These are phyloP conservation scores for Tylopilus balloui DNA, from an alignment of 768 basidiomycete species.

Conservation along the genomic window DNA sequence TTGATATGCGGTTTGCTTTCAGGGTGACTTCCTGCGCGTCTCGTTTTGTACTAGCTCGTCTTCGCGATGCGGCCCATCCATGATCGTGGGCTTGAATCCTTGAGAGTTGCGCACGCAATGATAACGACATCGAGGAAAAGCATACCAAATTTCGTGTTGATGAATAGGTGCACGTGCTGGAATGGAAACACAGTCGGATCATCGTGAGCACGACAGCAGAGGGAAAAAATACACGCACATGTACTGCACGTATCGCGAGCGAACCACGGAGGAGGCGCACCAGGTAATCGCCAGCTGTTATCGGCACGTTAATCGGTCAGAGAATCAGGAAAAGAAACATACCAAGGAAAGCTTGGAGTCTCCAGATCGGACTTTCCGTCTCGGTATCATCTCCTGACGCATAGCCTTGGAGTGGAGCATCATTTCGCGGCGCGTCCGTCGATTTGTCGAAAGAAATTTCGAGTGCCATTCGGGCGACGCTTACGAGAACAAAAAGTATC, in stretches of 20 bases:
- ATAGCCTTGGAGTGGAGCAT: not conserved
- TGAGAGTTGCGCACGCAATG: not conserved
- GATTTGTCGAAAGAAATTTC: not conserved
- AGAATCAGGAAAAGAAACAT: constrained; percentile 13
- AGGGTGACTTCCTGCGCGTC: not conserved
- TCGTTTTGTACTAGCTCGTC: not conserved
- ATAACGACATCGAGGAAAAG: not conserved
- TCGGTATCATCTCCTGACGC: not conserved
- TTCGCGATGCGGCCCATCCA: no score
- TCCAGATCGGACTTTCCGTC: constrained; percentile 5
- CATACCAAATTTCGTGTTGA: not conserved
- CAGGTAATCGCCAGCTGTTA: not conserved
- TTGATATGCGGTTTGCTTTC: not conserved
- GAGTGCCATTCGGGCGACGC: no score
- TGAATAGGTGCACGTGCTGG: not conserved
- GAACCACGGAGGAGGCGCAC: not conserved
- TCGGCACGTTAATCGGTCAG: constrained; percentile 2
- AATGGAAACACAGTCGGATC: not conserved
- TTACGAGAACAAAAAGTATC: no score
- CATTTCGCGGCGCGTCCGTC: not conserved
- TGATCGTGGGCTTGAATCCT: not conserved
- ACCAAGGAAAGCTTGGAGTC: not conserved
- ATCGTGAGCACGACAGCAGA: not conserved
- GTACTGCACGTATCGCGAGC: not conserved
- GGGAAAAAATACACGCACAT: not conserved